phyloP scores from a whole-genome alignment of 73 alveolate species.

The Uronychia setigera region DNA sequence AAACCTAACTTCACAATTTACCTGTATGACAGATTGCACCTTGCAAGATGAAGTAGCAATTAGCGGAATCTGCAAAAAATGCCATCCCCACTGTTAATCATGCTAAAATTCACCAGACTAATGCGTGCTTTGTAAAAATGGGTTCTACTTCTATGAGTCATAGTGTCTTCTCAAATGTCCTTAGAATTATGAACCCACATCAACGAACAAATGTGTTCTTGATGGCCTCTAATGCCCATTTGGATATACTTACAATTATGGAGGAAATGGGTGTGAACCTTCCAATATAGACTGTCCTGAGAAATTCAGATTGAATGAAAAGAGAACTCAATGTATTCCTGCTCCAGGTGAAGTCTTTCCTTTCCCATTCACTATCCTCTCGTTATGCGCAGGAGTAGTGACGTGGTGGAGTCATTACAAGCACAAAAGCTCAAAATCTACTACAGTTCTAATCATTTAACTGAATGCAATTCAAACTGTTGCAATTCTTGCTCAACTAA shows the following conservation, averaged over 20 bases:
- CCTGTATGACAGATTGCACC: conserved; percentile 39
- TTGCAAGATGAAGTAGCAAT: conserved; percentile 33
- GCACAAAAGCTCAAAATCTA: conserved; percentile 10
- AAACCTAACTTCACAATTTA: conserved; percentile 34
- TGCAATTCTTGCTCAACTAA: not conserved
- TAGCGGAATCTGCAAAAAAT: conserved; percentile 15
- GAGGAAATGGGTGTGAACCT: conserved; percentile 54
- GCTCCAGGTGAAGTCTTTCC: conserved; percentile 51
- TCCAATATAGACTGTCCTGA: conserved; percentile 34
- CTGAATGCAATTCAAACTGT: conserved; percentile 40
- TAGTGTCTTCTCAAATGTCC: conserved; percentile 54
- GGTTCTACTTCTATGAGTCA: conserved; percentile 29
- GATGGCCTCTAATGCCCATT: conserved; percentile 61
- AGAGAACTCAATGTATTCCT: conserved; percentile 57
- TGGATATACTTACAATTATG: conserved; percentile 44
- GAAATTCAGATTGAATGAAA: conserved; percentile 30
- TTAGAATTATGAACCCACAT: conserved; percentile 24
- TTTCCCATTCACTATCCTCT: conserved; percentile 43
- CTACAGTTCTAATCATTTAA: conserved; percentile 32
- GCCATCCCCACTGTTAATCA: conserved; percentile 30
- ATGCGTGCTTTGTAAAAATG: conserved; percentile 30
- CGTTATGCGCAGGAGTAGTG: not conserved
- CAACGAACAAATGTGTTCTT: conserved; percentile 38
- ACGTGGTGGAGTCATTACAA: not conserved
- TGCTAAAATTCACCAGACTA: conserved; percentile 34